A percentile compares a stretch with the other conserved stretches of the same genome.
Conservation (phyloP, 1,139 yeast species). For the Blastobotrys elegans region DNA sequence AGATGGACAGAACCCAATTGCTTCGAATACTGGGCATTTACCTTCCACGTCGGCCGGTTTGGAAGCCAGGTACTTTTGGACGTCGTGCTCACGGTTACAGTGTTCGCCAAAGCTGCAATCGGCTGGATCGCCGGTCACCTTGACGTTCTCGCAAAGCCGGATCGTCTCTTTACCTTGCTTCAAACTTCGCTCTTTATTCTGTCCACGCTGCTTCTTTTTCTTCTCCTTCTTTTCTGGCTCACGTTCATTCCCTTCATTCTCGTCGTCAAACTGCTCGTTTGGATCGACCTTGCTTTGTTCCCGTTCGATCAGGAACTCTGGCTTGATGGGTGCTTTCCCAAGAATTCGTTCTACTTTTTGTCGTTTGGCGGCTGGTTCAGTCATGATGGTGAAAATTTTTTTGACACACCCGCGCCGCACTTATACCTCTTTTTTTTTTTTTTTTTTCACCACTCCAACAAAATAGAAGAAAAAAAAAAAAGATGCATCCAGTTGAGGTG, state of each 20-base stretch:
- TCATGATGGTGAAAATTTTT: too few species aligned
- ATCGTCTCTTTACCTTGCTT: slow-evolving; percentile 63
- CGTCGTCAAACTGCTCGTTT: slow-evolving; percentile 38
- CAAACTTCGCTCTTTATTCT: slow-evolving; percentile 81
- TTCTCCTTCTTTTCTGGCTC: slow-evolving; percentile 39
- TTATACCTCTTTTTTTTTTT: not conserved
- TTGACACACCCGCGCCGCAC: too few species aligned
- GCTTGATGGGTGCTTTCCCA: slow-evolving; percentile 27
- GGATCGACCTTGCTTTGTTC: slow-evolving; percentile 12
- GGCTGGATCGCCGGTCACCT: slow-evolving; percentile 22
- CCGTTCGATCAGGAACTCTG: slow-evolving; percentile 21
- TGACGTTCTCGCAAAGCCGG: slow-evolving; percentile 62
- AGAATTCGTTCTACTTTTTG: slow-evolving; percentile 14
- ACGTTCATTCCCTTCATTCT: slow-evolving; percentile 45
- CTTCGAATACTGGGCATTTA: slow-evolving; percentile 74
- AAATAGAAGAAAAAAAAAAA: not conserved
- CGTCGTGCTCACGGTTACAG: slow-evolving; percentile 76
- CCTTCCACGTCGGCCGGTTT: slow-evolving; percentile 74
- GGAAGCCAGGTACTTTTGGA: slow-evolving; percentile 53
- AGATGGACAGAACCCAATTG: slow-evolving; percentile 84
- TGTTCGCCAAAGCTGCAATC: slow-evolving; percentile 66
- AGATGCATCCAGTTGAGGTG: slow-evolving; percentile 45
- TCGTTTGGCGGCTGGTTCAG: slow-evolving; percentile 6
- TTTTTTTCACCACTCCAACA: slow-evolving; percentile 1
- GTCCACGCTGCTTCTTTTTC: slow-evolving; percentile 57